Conservation (phyloP, 306 rosid species). For the Adenanthera pavonina region DNA sequence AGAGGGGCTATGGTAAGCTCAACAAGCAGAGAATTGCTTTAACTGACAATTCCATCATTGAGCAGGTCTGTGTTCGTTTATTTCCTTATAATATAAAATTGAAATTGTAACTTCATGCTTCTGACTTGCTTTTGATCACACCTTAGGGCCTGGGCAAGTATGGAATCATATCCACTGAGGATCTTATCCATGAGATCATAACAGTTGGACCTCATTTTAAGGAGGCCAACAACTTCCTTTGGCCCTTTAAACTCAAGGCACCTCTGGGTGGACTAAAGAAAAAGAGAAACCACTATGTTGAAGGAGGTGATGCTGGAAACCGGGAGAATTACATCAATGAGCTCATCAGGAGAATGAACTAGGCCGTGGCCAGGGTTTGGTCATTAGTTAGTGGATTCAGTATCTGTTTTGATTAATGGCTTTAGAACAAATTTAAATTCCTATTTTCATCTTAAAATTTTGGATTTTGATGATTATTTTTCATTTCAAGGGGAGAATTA, state of each 20-base stretch:
- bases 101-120: neutral
- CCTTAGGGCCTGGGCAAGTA: slow-evolving; percentile 70
- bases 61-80: slow-evolving; percentile 53
- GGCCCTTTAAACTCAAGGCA: slow-evolving; percentile 97
- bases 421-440: slow-evolving; percentile 36
- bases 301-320: slow-evolving; percentile 96
- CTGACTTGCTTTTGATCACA: slow-evolving; percentile 32
- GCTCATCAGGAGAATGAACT: slow-evolving; percentile 86
- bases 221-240: slow-evolving; percentile 90
- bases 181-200: slow-evolving; percentile 84
- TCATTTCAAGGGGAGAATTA: slow-evolving; percentile 20
- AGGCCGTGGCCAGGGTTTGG: slow-evolving; percentile 7
- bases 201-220: slow-evolving; percentile 91
- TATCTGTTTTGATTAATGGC: slow-evolving; percentile 16
- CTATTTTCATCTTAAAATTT: slow-evolving; percentile 34
- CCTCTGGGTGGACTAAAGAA: slow-evolving; percentile 91
- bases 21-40: slow-evolving; percentile 74
- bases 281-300: slow-evolving; percentile 94
- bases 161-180: slow-evolving; percentile 76
- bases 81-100: neutral
- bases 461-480: slow-evolving; percentile 39
- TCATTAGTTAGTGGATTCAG: slow-evolving; percentile 16
- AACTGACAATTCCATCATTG: slow-evolving; percentile 75
- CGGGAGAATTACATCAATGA: slow-evolving; percentile 88
- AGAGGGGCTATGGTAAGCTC: slow-evolving; percentile 84